Evolutionary conservation across 306 rosid genomes (phyloP).

Genomic region (Cucumis melo): DNA sequence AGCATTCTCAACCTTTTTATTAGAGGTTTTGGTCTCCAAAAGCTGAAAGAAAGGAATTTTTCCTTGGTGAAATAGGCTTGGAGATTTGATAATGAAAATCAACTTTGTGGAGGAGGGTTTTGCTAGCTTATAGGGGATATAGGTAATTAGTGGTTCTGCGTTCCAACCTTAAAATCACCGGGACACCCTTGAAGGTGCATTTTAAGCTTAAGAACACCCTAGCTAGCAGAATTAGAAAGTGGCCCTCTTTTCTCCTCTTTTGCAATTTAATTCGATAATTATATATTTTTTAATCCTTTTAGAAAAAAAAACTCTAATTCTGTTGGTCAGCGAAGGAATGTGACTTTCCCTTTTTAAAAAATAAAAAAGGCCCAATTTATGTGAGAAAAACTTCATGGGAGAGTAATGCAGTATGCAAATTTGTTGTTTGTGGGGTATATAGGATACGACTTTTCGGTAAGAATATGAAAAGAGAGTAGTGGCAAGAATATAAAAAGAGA

Average conservation of each 20-base stretch:
- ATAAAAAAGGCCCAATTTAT: not conserved
- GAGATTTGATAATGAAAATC: not conserved
- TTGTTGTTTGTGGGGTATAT: not conserved
- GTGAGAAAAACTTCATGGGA: not conserved
- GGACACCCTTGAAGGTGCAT: not conserved
- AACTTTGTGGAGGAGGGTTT: not conserved
- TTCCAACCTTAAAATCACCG: not conserved
- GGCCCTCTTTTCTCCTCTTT: not conserved
- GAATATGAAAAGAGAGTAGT: no score
- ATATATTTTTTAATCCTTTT: not conserved
- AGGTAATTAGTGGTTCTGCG: not conserved
- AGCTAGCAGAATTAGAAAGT: not conserved
- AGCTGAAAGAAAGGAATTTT: not conserved
- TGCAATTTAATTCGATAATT: not conserved
- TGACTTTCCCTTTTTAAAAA: no score
- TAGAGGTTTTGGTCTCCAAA: not conserved
- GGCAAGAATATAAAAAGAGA: no score
- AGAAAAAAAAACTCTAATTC: no score
- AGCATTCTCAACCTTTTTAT: not conserved
- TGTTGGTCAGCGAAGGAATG: no score
- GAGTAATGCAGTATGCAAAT: not conserved
- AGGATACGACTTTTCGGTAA: no score
- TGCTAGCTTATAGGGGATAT: not conserved
- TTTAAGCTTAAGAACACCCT: not conserved
- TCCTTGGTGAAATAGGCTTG: not conserved